Base-by-base conservation (phyloP, 2,329 filamentous ascomycete species). In the Penicillium concentricum region DNA sequence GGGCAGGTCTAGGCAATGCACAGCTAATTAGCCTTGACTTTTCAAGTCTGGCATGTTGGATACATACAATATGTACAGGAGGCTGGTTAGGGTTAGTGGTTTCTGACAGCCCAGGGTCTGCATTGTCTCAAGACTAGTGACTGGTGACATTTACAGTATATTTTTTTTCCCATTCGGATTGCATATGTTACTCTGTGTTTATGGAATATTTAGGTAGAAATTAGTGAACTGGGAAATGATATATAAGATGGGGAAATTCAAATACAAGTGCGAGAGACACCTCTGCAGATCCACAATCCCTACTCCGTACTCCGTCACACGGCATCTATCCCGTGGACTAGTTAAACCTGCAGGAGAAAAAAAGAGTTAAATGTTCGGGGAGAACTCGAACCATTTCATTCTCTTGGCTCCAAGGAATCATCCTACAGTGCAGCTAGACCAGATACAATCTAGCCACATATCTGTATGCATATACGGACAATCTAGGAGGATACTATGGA, bases 1-100 rank as follows among this genome's bases (percentile, higher is more conserved):
- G 15, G 52, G 26, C 16, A 15, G 20, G 30, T 30, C 62, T 26
- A 48, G n/a, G 4, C 65, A 69, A 53, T 46, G 22, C 22, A 20
- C 10, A 18, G 10, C 10, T 24, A 5, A 18, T 34, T 9, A 22
- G 37, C 15, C 24, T 8, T 22, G 9, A 3, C 2, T 13, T 42
- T 20, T 13, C 28, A 39, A 42, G 18, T 1, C 10, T 24, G 20
- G 26, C 38, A 10, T 12, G 39, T 12, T n/a, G 15, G 15, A 34
- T 30, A 9, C n/a, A 42, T 34, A 42, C 24, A 28, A 42, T 15
- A 32, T 15, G 15, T 9, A 12, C 47, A 34, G 16, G 37, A 26
- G 13, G 7, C 15, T 20, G 12, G n/a, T 24, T 43, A 24, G 20
- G 38, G 37, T 15, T 32, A 51, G 48, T 28, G 38, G 16, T 12